Percentiles rank a stretch among this genome's conserved stretches.
These are phyloP conservation scores for Platanthera zijinensis DNA, from an alignment of 106 monocot species.

Conservation along the genomic window DNA sequence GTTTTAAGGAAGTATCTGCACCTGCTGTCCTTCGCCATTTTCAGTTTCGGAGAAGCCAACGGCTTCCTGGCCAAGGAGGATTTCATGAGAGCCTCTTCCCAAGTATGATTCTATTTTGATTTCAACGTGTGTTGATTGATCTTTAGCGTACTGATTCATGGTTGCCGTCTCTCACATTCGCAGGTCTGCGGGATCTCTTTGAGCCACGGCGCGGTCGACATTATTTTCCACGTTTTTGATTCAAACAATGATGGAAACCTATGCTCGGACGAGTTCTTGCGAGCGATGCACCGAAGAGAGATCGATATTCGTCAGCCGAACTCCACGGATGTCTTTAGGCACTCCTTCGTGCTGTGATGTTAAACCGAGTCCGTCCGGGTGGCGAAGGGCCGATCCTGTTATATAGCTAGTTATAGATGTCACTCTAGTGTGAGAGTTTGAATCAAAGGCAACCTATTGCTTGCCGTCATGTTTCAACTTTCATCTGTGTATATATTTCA, in stretches of 20 bases:
- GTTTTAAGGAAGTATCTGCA: constrained; percentile 56
- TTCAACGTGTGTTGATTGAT: background rate
- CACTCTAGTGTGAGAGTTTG: background rate
- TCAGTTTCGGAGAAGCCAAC: constrained; percentile 73
- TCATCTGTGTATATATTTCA: background rate
- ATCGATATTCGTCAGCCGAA: constrained; percentile 52
- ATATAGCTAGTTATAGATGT: background rate
- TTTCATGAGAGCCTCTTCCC: constrained; percentile 72
- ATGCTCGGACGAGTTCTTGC: constrained; percentile 68
- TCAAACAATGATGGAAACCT: constrained; percentile 60
- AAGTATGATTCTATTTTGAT: constrained; percentile 34
- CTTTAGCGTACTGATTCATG: too few species aligned
- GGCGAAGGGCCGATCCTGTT: background rate
- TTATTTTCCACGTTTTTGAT: constrained; percentile 87
- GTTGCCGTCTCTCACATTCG: background rate
- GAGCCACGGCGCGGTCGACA: constrained; percentile 67
- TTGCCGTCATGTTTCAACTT: background rate
- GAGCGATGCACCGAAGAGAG: constrained; percentile 59
- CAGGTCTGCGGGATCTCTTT: constrained; percentile 76
- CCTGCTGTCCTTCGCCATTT: constrained; percentile 61
- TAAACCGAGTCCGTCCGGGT: background rate
- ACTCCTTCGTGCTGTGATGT: constrained; percentile 32
- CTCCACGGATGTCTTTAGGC: constrained; percentile 22
- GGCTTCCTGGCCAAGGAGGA: constrained; percentile 79
- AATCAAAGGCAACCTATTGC: background rate